Base-by-base conservation (phyloP, 2,329 filamentous ascomycete genomes). In the Elsinoe necatrix region DNA sequence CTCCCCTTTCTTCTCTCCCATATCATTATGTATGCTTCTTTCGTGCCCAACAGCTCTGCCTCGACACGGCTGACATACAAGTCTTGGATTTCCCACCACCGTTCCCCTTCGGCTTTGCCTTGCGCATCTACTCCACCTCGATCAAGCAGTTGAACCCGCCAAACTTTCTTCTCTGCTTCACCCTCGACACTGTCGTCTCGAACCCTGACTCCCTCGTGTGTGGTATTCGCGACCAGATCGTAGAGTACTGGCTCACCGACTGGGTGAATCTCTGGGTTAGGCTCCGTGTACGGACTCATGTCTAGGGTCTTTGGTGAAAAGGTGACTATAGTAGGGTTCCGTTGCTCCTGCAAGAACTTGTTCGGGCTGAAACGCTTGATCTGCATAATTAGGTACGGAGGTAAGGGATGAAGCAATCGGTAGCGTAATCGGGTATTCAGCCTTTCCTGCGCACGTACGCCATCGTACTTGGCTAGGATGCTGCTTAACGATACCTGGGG, bases 291-390 rank as follows among this genome's bases (percentile, higher is more conserved):
- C 0, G 91, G 90, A 4, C 84, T 80, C 77, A 96, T 85, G 69
- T 98, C 90, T 7, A 98, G 82, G 41, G 85, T 82, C 67, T 85
- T 80, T 3, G 89, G 86, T 61, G 92, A 89, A 71, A 97, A 98
- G 0, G 92, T 97, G 61, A 98, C 93, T 66, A 98, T 98, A 8
- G 93, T 98, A 0, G 92, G 93, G 70, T 98, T 98, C 52, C 93
- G 87, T 54, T 70, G 67, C 73, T 97, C 92, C 1, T 86, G 82
- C 18, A 98, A 88, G 67, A 98, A 98, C 70, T 96, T 95, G 77
- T 98, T 98, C 63, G 87, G 85, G 63, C 85, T 89, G 78, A 98
- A 98, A 64, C 93, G 89, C 75, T 97, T 97, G 75, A 97, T 85
- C 75, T 98, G 92, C 74, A 98, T 89, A 55, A 93, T 77, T 16